phyloP scores from a whole-genome alignment of 768 basidiomycete genomes.

The Mycena venus region DNA sequence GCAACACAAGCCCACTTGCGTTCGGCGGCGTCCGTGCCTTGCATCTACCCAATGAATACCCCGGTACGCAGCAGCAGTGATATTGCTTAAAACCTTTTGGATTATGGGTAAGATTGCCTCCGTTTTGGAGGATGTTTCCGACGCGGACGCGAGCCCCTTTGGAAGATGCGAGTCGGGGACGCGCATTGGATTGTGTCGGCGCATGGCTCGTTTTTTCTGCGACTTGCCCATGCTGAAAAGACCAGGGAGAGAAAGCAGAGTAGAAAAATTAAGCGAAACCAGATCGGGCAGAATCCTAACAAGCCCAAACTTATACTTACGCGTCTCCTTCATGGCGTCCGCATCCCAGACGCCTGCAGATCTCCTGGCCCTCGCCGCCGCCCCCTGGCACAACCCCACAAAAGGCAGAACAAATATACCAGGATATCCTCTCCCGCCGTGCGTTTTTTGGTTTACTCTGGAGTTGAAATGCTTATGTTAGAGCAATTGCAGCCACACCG shows the following conservation, averaged over 20 bases:
- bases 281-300: background rate
- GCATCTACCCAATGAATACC: conserved; percentile 65
- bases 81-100: conserved; percentile 76
- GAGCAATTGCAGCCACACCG: conserved; percentile 39
- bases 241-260: background rate
- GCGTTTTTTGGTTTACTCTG: conserved; percentile 28
- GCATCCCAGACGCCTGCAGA: conserved; percentile 51
- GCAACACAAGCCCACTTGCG: conserved; percentile 97
- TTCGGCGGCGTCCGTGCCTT: conserved; percentile 80
- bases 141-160: conserved; percentile 82
- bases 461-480: background rate
- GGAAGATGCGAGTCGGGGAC: conserved; percentile 95
- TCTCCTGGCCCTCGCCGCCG: conserved; percentile 70
- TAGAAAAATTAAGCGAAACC: background rate
- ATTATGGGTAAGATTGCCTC: conserved; percentile 90
- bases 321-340: conserved; percentile 38
- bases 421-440: conserved; percentile 68
- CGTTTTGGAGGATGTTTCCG: conserved; percentile 79
- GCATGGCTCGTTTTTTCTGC: conserved; percentile 88
- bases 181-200: conserved; percentile 93
- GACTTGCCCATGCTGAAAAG: conserved; percentile 85
- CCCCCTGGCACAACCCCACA: conserved; percentile 62
- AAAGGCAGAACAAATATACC: conserved; percentile 82
- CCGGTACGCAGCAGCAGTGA: background rate
- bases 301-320: conserved; percentile 20